Percentiles rank a stretch among this genome's conserved stretches.
phyloP scores from a whole-genome alignment of 2,329 filamentous ascomycete species.

The Xylariaceae sp. region DNA sequence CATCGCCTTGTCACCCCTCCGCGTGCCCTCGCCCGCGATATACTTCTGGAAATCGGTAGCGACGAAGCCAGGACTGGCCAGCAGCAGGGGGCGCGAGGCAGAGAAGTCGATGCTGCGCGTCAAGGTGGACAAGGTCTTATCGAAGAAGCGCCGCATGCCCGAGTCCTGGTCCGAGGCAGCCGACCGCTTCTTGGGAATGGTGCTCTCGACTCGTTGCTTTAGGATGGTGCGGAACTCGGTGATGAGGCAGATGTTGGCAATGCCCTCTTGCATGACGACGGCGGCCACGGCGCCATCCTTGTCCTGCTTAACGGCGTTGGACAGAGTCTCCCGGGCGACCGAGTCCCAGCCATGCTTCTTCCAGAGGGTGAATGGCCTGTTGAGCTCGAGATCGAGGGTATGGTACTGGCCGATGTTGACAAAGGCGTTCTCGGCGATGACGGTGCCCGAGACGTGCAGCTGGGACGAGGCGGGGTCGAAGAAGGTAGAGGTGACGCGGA shows the following conservation, averaged over 20 bases:
- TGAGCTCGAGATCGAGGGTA: slow-evolving; percentile 75
- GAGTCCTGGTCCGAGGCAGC: slow-evolving; percentile 63
- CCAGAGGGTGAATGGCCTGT: slow-evolving; percentile 81
- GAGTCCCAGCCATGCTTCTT: slow-evolving; percentile 89
- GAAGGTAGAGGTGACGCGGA: slow-evolving; percentile 54
- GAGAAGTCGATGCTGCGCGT: slow-evolving; percentile 73
- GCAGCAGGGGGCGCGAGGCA: slow-evolving; percentile 65
- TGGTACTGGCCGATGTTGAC: slow-evolving; percentile 54
- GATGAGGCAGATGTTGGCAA: slow-evolving; percentile 78
- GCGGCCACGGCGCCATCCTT: slow-evolving; percentile 80
- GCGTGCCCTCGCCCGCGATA: slow-evolving; percentile 56
- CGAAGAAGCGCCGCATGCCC: slow-evolving; percentile 73
- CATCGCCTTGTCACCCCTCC: slow-evolving; percentile 64
- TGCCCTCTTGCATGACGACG: slow-evolving; percentile 87
- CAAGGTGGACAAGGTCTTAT: slow-evolving; percentile 70
- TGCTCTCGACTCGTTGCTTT: slow-evolving; percentile 63
- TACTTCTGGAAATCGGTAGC: slow-evolving; percentile 76
- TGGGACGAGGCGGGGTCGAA: slow-evolving; percentile 54
- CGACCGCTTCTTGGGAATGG: slow-evolving; percentile 64
- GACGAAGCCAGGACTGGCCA: slow-evolving; percentile 87
- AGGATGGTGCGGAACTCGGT: slow-evolving; percentile 75
- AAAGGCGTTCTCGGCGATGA: slow-evolving; percentile 50
- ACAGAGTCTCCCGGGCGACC: slow-evolving; percentile 72
- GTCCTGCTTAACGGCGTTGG: slow-evolving; percentile 73
- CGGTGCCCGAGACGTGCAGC: slow-evolving; percentile 53